Evolutionary conservation across 225 moss, liverwort and hornwort species (phyloP), one percentile per base, ranked within the genome.

Genomic region (Asterella californica): DNA sequence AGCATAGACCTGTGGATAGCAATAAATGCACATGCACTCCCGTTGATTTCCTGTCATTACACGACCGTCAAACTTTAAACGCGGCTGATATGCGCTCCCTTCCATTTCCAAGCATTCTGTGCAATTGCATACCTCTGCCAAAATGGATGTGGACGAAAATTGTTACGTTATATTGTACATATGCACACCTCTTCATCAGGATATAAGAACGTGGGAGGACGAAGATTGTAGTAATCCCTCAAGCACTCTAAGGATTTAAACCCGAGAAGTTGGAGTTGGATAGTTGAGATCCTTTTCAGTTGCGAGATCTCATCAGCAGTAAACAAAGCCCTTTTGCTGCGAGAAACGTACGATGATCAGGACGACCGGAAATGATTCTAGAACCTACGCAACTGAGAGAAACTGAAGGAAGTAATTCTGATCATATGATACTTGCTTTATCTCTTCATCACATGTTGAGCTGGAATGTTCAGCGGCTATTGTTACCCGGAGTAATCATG

Each of bases 131-230:
- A 46, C n/a, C 46, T 70, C 21, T 42, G 42, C 42, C 70, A 33
- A 65, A 65, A 65, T 24, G 0, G 8, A 4, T 65, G 15, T 5
- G 32, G 74, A 14, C 19, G 74, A 74, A 2, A 15, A 48, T 1
- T 53, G 74, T 29, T 0, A 32, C 32, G 52, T 30, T 12, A 1
- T 30, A 29, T 30, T 1, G 59, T 55, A 34, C 22, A 21, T 1
- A 70, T 46, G 29, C 33, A n/a, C 76, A 97, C 97, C 86, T 92
- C 92, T 82, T 99, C 99, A 77, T 99, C 99, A 75, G 99, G 99
- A 82, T 92, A 99, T 46, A 99, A 77, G 80, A 99, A 99, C 50
- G 99, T 99, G 46, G 99, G 92, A 57, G 99, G 91, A 36, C 92
- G 90, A 84, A 93, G 82, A 86, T 95, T 99, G 87, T 95, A 88